Evolutionary conservation across 352 stramenopile species (phyloP), one percentile per base, ranked within the genome.

Genomic region (Globisporangium abappressorium): DNA sequence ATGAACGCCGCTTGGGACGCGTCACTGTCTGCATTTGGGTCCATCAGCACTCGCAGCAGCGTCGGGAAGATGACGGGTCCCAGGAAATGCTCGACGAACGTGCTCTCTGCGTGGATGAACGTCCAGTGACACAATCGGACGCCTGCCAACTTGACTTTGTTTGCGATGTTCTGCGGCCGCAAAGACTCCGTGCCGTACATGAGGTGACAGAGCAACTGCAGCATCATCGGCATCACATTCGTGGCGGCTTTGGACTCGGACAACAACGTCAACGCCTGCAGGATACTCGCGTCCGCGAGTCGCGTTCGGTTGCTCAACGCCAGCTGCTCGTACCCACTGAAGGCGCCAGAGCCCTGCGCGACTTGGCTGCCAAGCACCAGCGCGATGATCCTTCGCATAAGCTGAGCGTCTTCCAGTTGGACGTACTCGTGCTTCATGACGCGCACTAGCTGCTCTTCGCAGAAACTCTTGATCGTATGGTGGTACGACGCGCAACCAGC

Each of bases 181-280:
- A 61, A 76, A 3, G 75, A 26, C 43, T 90, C 82, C 3, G 71
- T 66, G n/a, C 79, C 87, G 67, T 89, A 93, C 81, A 94, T 87
- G 20, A 92, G 72, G 51, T 92, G 82, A 55, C 85, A 94, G 18
- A 94, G 70, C 28, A 93, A 56, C 64, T 93, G 84, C 24, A 94
- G 60, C 66, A 92, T 84, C 47, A 82, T 68, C 0, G 87, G 87
- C 34, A 91, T 62, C 12, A 80, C 74, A 62, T 89, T 89, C 15
- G 83, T 70, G 14, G 82, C 83, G 7, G 74, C 64, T 62, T 90
- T 85, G 0, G 85, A 93, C 14, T 55, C 49, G 8, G 71, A 75
- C 43, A 94, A 57, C 14, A 93, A 58, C 12, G 70, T 71, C 15
- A 89, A 26, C 1, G 81, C 70, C 28, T 87, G 80, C 8, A 94